Evolutionary conservation across 2,329 filamentous ascomycete genomes (phyloP).

Genomic region (Hypoxylon sp.): DNA sequence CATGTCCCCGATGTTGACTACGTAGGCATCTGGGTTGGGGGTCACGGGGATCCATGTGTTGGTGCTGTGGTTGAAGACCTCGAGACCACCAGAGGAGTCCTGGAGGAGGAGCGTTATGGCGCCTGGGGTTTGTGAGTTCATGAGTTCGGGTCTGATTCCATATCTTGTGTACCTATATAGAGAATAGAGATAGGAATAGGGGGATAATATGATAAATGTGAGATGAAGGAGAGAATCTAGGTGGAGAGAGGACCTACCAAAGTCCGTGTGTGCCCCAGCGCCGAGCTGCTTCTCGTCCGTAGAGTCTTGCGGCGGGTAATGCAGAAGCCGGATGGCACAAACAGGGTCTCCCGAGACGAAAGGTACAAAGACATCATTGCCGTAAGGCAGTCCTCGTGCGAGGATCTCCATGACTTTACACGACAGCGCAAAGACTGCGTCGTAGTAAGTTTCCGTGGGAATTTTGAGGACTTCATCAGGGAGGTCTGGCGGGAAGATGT

Average conservation of each 20-base stretch:
- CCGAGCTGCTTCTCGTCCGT: slow-evolving; percentile 44
- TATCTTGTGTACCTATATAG: no score
- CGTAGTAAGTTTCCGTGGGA: slow-evolving; percentile 46
- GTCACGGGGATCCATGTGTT: slow-evolving; percentile 40
- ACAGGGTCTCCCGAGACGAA: slow-evolving; percentile 47
- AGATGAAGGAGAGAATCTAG: background rate
- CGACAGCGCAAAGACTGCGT: slow-evolving; percentile 39
- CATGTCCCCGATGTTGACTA: slow-evolving; percentile 51
- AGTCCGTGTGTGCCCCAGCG: slow-evolving; percentile 49
- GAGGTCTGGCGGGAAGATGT: slow-evolving; percentile 43
- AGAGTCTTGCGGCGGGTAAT: slow-evolving; percentile 46
- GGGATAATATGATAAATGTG: background rate
- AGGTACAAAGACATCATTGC: slow-evolving; percentile 44
- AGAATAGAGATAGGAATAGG: no score
- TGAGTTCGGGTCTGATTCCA: background rate
- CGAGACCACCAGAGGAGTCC: slow-evolving; percentile 44
- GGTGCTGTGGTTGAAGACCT: slow-evolving; percentile 40
- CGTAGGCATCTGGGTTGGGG: slow-evolving; percentile 44
- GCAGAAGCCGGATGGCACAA: slow-evolving; percentile 45
- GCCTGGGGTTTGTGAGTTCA: slow-evolving; percentile 29
- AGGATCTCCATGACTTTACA: slow-evolving; percentile 45
- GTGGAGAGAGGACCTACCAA: slow-evolving; percentile 33
- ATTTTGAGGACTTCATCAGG: slow-evolving; percentile 36
- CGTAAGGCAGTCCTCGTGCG: slow-evolving; percentile 45
- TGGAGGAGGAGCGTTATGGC: slow-evolving; percentile 49